These are phyloP conservation scores for Macadamia tetraphylla DNA, from an alignment of 164 flowering plant species.

Conservation along the genomic window DNA sequence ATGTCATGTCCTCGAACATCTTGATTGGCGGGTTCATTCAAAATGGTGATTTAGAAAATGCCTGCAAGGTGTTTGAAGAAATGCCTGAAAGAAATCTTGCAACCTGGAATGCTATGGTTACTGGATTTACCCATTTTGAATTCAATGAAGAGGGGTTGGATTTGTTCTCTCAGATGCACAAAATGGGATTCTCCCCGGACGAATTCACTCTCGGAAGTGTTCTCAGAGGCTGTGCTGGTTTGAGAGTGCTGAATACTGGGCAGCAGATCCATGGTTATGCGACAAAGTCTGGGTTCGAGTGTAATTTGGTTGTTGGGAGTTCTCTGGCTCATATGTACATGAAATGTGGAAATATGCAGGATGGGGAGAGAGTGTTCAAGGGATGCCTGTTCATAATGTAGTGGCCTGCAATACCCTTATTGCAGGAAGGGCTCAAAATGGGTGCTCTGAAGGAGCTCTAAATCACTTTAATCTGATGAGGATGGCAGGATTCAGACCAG, in stretches of 20 bases:
- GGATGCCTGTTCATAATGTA: constrained; percentile 37
- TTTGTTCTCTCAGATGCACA: constrained; percentile 27
- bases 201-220: constrained; percentile 45
- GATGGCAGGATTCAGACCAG: constrained; percentile 41
- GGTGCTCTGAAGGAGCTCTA: constrained; percentile 34
- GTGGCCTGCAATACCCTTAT: constrained; percentile 53
- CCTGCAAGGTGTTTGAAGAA: too few relatives aligned
- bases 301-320: too few relatives aligned
- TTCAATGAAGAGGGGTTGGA: not conserved
- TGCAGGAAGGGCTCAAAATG: constrained; percentile 49
- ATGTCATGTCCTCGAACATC: too few relatives aligned
- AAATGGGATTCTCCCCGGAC: constrained; percentile 41
- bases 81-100: too few relatives aligned
- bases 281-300: not conserved
- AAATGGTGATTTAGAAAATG: too few relatives aligned
- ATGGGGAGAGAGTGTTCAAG: constrained; percentile 33
- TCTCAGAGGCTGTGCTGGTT: constrained; percentile 49
- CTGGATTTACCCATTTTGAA: too few relatives aligned
- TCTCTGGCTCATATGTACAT: too few relatives aligned
- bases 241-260: constrained; percentile 30
- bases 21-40: too few relatives aligned
- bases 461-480: constrained; percentile 42
- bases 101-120: too few relatives aligned
- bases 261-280: constrained; percentile 24
- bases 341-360: too few relatives aligned